phyloP scores from a whole-genome alignment of 1,139 yeast genomes.

The Debaryomyces sp. region DNA sequence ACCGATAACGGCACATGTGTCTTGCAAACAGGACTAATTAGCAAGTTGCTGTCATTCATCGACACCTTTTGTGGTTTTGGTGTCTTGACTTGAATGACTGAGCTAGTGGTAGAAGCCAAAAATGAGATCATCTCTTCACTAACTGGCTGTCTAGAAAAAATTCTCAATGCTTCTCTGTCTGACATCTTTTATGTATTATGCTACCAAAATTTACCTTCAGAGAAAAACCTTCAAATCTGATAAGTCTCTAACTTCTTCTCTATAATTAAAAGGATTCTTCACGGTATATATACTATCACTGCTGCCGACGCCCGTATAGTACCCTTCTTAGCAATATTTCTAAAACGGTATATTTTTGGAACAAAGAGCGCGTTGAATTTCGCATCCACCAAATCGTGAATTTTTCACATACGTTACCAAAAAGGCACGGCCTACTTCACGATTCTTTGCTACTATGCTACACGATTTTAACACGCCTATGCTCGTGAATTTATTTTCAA shows the following conservation, averaged over 20 bases:
- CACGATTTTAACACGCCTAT: background rate
- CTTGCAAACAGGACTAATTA: slow-evolving; percentile 28
- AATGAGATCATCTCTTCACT: slow-evolving; percentile 77
- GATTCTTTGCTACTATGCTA: background rate
- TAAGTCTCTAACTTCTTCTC: background rate
- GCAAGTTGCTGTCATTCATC: slow-evolving; percentile 15
- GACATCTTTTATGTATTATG: slow-evolving; percentile 29
- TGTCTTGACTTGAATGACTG: slow-evolving; percentile 66
- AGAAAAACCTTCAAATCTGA: slow-evolving; percentile 2
- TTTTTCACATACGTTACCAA: slow-evolving; percentile 1
- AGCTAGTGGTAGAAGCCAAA: slow-evolving; percentile 76
- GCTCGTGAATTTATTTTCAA: background rate
- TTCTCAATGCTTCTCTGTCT: slow-evolving; percentile 63
- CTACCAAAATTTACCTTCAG: background rate
- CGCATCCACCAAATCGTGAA: slow-evolving; percentile 6
- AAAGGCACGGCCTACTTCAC: slow-evolving; percentile 7
- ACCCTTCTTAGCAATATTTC: slow-evolving; percentile 5
- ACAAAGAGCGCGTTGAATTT: slow-evolving; percentile 5
- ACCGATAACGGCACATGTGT: slow-evolving; percentile 42
- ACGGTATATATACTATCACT: background rate
- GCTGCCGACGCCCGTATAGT: background rate
- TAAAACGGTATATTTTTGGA: slow-evolving; percentile 2
- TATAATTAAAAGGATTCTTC: background rate
- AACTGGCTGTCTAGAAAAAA: slow-evolving; percentile 79
- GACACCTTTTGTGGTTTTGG: slow-evolving; percentile 23